Evolutionary conservation across 306 rosid species (phyloP), one percentile per base, ranked within the genome.

Genomic region (Canavalia ensiformis): DNA sequence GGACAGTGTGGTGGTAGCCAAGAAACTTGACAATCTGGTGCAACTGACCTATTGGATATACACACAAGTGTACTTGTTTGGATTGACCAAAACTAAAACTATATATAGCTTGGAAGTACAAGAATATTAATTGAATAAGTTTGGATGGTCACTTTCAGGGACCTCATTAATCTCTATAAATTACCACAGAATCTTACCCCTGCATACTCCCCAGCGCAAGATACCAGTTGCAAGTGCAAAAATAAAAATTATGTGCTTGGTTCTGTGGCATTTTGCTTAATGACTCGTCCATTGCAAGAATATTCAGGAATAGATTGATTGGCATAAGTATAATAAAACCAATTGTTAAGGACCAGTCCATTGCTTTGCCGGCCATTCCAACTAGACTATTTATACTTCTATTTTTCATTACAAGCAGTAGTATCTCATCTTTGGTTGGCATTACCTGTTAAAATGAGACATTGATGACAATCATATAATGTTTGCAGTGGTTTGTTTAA

Each of bases 331-430:
- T 18, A 18, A 18, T 18, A 18, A 18, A 18, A 18, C 0, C 25
- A 18, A 18, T 18, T 18, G 25, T 18, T 18, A 44, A 65, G 11
- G 57, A 73, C 49, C 8, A 18, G 37, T 71, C 72, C 72, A 70
- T 59, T 18, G 49, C 31, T 44, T 74, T 18, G 88, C 88, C 72
- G 67, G 82, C 77, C 42, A 72, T 7, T 62, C 30, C 4, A 3
- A 34, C 25, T 34, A 7, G 46, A 33, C 9, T 25, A 28, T 1
- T 58, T 58, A 51, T 52, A 29, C 45, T 57, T 31, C 13, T 11
- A 4, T 64, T 64, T 37, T 54, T 73, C 60, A 51, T 13, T 74
- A 28, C 46, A 60, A 64, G 52, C 54, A 18, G 6, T 67, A 12
- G 45, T 0, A 62, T 13, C 46, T 63, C 68, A 37, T 63, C 34